Evolutionary conservation across 1,284 basidiomycete species (phyloP).

Genomic region (Heterobasidion irregulare): DNA sequence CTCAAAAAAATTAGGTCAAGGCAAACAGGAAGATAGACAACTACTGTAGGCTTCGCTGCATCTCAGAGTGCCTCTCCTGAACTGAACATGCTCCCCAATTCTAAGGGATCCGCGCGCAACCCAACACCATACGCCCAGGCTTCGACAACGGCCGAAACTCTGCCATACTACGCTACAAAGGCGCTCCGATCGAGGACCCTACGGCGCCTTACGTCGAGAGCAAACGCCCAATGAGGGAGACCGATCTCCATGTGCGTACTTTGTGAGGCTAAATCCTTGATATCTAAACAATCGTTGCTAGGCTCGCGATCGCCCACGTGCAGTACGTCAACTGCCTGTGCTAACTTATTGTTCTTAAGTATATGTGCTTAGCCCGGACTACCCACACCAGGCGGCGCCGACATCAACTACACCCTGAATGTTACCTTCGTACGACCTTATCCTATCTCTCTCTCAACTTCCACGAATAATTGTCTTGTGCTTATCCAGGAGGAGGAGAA

Average conservation of each 20-base stretch:
- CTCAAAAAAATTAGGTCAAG: slow-evolving; percentile 15
- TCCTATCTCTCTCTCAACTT: neutral
- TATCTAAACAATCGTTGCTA: neutral
- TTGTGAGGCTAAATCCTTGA: neutral
- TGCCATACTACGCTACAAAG: slow-evolving; percentile 46
- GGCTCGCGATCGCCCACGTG: neutral
- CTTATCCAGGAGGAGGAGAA: neutral
- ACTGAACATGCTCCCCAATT: neutral
- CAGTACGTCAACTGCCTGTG: neutral
- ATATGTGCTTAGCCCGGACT: slow-evolving; percentile 17
- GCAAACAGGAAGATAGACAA: slow-evolving; percentile 31
- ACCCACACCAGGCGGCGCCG: slow-evolving; percentile 18
- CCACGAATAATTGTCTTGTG: neutral
- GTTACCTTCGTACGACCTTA: slow-evolving; percentile 13
- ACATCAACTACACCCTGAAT: slow-evolving; percentile 19
- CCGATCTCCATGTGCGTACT: slow-evolving; percentile 16
- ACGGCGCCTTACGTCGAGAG: slow-evolving; percentile 20
- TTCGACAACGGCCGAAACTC: slow-evolving; percentile 29
- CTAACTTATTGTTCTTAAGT: neutral
- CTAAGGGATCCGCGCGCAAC: neutral
- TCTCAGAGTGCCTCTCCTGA: neutral
- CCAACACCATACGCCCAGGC: neutral
- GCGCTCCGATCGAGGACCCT: slow-evolving; percentile 36
- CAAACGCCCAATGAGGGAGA: slow-evolving; percentile 18
- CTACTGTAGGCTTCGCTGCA: slow-evolving; percentile 23